A percentile compares a stretch with the other conserved stretches of the same genome.
phyloP scores from a whole-genome alignment of 2,329 filamentous ascomycete genomes.

The Ascochyta koolunga region DNA sequence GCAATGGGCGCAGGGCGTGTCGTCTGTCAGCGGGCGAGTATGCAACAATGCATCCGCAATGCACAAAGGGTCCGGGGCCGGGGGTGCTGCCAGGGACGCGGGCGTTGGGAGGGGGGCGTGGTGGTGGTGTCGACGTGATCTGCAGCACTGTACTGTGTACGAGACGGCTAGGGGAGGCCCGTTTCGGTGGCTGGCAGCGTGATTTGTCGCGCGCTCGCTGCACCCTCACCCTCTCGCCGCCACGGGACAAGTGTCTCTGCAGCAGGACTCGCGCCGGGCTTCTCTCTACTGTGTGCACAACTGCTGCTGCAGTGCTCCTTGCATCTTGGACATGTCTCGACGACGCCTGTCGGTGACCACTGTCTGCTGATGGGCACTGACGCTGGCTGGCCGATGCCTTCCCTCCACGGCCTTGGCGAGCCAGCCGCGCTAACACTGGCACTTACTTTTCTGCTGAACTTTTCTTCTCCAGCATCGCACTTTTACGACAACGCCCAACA shows the following conservation, averaged over 20 bases:
- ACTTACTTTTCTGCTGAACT: slow-evolving; percentile 32
- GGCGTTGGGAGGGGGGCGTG: neutral
- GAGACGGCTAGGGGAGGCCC: neutral
- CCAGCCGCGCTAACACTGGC: slow-evolving; percentile 21
- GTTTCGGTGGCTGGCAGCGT: slow-evolving; percentile 7
- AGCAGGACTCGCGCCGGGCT: neutral
- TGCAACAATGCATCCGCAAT: slow-evolving; percentile 38
- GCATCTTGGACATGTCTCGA: too few species aligned
- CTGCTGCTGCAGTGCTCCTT: neutral
- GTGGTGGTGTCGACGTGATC: slow-evolving; percentile 26
- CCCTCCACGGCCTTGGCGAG: slow-evolving; percentile 4
- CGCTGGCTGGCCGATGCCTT: slow-evolving; percentile 4
- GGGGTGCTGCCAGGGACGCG: slow-evolving; percentile 31
- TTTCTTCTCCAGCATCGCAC: slow-evolving; percentile 17
- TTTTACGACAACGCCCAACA: slow-evolving; percentile 16
- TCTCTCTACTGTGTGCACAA: neutral
- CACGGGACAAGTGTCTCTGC: neutral
- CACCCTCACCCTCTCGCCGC: neutral
- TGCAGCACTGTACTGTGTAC: neutral
- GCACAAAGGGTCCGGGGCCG: slow-evolving; percentile 30
- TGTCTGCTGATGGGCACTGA: neutral
- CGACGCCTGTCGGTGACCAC: slow-evolving; percentile 1
- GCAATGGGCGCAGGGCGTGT: slow-evolving; percentile 32
- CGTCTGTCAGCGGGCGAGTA: slow-evolving; percentile 28
- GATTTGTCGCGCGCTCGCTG: slow-evolving; percentile 1